Percentiles rank a stretch among this genome's conserved stretches.
These are phyloP conservation scores for Rosa persica DNA, from an alignment of 306 rosid genomes.

Conservation along the genomic window DNA sequence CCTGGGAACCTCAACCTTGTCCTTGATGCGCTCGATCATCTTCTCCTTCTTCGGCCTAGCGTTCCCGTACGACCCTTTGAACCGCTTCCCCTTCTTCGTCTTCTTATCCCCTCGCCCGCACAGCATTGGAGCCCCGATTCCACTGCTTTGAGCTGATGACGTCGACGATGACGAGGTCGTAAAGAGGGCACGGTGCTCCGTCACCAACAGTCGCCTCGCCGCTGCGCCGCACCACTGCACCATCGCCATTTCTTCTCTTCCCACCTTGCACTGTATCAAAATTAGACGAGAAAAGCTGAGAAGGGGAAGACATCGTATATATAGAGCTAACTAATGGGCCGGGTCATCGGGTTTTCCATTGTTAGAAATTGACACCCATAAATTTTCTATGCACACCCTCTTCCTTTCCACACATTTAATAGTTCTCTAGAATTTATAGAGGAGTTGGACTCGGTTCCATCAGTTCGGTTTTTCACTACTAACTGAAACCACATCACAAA, in stretches of 20 bases:
- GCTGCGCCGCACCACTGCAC: conserved; percentile 58
- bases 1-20: conserved; percentile 90
- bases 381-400: too few species aligned
- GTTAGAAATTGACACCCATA: too few species aligned
- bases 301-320: too few species aligned
- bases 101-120: conserved; percentile 94
- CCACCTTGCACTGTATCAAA: not conserved
- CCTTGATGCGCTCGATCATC: conserved; percentile 89
- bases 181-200: conserved; percentile 28
- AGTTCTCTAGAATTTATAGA: too few species aligned
- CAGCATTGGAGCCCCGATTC: conserved; percentile 36
- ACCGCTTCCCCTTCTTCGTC: conserved; percentile 88
- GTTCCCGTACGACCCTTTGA: conserved; percentile 89
- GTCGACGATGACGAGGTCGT: not conserved
- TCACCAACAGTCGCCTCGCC: conserved; percentile 48
- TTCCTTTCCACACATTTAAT: too few species aligned
- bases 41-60: conserved; percentile 83
- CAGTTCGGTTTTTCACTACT: too few species aligned
- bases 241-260: conserved; percentile 42
- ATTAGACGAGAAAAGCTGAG: too few species aligned
- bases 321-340: not conserved
- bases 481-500: too few species aligned
- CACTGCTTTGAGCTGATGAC: not conserved
- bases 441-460: too few species aligned
- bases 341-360: not conserved